Conservation (phyloP, 1,284 basidiomycete genomes). For the Cutaneotrichosporon sp. region DNA sequence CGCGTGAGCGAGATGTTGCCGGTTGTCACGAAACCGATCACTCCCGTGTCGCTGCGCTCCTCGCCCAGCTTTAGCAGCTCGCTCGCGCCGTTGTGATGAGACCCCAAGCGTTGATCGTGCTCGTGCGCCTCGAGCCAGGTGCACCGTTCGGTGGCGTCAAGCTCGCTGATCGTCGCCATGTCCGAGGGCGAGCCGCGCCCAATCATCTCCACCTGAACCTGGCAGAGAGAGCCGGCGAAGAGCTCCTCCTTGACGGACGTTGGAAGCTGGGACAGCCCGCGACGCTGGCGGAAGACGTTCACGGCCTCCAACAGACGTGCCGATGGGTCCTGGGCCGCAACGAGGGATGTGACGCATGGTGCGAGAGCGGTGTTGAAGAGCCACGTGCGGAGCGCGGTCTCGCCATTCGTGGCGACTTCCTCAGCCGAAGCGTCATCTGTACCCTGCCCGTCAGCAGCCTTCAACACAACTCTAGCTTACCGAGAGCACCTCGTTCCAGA, state of each 20-base stretch:
- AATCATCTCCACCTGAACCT: constrained; percentile 63
- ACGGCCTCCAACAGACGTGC: constrained; percentile 60
- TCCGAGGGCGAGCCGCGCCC: constrained; percentile 72
- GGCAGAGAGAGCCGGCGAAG: constrained; percentile 64
- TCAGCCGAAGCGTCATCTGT: constrained; percentile 10
- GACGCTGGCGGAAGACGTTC: constrained; percentile 63
- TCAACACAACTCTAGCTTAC: background rate
- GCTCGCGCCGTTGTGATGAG: background rate
- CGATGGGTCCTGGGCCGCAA: constrained; percentile 2
- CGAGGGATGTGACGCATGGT: constrained; percentile 15
- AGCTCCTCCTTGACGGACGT: constrained; percentile 55
- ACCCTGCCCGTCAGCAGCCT: background rate
- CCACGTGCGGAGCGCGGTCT: constrained; percentile 59
- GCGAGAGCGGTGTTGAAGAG: constrained; percentile 60
- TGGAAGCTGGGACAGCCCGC: constrained; percentile 57
- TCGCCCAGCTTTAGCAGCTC: constrained; percentile 57
- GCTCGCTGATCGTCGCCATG: constrained; percentile 67
- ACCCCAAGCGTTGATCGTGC: background rate
- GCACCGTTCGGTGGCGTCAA: constrained; percentile 60
- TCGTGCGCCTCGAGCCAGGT: constrained; percentile 55
- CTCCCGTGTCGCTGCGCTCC: constrained; percentile 51
- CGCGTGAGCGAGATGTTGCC: constrained; percentile 75
- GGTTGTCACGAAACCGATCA: constrained; percentile 75
- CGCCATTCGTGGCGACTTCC: constrained; percentile 44
- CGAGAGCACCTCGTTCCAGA: constrained; percentile 67